Evolutionary conservation across 805 yeast species (phyloP).

Genomic region (Lachancea kluyveri): DNA sequence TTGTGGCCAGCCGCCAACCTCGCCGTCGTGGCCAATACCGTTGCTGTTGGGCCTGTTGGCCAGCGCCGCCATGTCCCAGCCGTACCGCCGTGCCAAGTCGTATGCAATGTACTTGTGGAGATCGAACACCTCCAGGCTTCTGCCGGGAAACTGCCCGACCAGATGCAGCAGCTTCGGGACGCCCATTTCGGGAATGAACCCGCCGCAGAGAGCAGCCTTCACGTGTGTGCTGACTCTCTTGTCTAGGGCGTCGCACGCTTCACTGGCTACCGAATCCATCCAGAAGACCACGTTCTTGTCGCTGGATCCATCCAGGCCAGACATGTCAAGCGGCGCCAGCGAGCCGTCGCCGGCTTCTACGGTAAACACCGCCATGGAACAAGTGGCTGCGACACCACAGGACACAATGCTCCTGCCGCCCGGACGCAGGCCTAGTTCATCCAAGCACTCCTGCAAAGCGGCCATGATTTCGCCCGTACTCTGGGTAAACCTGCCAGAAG

Average conservation of each 20-base stretch:
- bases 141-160: slow-evolving; percentile 22
- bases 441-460: slow-evolving; percentile 26
- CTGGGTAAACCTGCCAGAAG: slow-evolving; percentile 33
- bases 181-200: slow-evolving; percentile 52
- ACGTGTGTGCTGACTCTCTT: slow-evolving; percentile 14
- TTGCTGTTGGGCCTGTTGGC: slow-evolving; percentile 11
- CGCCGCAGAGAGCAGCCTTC: slow-evolving; percentile 35
- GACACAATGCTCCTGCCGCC: slow-evolving; percentile 14
- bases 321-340: slow-evolving; percentile 32
- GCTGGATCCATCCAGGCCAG: slow-evolving; percentile 16
- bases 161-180: slow-evolving; percentile 44
- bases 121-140: slow-evolving; percentile 39
- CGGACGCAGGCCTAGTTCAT: slow-evolving; percentile 5
- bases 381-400: slow-evolving; percentile 48
- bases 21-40: slow-evolving; percentile 47
- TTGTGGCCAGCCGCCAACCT: slow-evolving; percentile 47
- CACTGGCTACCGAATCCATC: slow-evolving; percentile 48
- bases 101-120: slow-evolving; percentile 41
- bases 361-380: slow-evolving; percentile 47
- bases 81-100: slow-evolving; percentile 18
- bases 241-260: slow-evolving; percentile 32
- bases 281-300: slow-evolving; percentile 45
- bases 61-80: slow-evolving; percentile 8
- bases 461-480: slow-evolving; percentile 35
- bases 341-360: slow-evolving; percentile 8